phyloP scores from a whole-genome alignment of 768 basidiomycete genomes.

The Leccinum rimulosum region DNA sequence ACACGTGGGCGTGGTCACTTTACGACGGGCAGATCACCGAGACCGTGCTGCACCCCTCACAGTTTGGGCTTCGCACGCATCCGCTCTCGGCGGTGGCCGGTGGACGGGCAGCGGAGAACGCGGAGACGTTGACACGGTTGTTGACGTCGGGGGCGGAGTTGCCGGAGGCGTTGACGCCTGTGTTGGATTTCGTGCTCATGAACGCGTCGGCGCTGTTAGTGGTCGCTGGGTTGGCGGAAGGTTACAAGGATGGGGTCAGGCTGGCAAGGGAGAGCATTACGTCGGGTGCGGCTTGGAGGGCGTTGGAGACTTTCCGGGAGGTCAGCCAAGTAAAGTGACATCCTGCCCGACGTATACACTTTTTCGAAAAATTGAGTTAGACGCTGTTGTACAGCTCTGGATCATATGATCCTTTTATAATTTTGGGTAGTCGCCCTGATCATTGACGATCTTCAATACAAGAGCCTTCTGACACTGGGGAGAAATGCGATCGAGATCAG shows the following conservation, averaged over 20 bases:
- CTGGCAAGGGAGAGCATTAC: slow-evolving; percentile 61
- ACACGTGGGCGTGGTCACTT: slow-evolving; percentile 83
- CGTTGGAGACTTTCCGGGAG: slow-evolving; percentile 50
- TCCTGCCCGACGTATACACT: not conserved
- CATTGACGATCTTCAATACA: too few species aligned
- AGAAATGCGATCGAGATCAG: too few species aligned
- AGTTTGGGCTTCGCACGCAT: slow-evolving; percentile 77
- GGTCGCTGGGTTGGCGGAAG: slow-evolving; percentile 71
- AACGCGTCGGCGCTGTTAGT: slow-evolving; percentile 89
- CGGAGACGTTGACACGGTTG: slow-evolving; percentile 63
- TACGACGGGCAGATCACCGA: slow-evolving; percentile 64
- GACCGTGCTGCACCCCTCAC: slow-evolving; percentile 58
- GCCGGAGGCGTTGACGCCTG: slow-evolving; percentile 56
- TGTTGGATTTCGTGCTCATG: slow-evolving; percentile 85
- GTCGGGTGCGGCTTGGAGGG: slow-evolving; percentile 60
- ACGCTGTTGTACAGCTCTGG: too few species aligned
- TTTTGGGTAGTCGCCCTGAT: too few species aligned
- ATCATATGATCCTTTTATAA: too few species aligned
- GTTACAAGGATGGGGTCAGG: slow-evolving; percentile 68
- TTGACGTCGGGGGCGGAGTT: slow-evolving; percentile 56
- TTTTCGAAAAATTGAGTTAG: too few species aligned
- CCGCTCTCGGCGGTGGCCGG: slow-evolving; percentile 70
- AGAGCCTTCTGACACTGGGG: too few species aligned
- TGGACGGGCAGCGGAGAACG: slow-evolving; percentile 77
- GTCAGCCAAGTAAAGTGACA: slow-evolving; percentile 14